These are phyloP conservation scores for Narthecium ossifragum DNA, from an alignment of 106 monocot species.

Conservation along the genomic window DNA sequence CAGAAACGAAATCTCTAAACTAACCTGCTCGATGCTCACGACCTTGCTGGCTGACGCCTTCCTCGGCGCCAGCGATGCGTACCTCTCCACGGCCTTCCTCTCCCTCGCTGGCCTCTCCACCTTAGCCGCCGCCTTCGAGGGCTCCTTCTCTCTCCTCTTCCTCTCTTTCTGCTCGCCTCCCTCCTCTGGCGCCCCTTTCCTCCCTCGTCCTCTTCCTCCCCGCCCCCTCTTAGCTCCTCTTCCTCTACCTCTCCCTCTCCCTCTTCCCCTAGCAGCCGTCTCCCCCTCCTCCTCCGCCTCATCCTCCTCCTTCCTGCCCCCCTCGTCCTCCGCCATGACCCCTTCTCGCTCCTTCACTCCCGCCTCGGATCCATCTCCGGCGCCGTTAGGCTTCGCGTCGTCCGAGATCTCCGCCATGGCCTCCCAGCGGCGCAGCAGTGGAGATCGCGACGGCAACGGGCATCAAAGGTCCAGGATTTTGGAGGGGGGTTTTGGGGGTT, in stretches of 20 bases:
- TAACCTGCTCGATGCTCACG: conserved; percentile 51
- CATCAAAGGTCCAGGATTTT: not conserved
- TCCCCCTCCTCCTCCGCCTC: conserved; percentile 1
- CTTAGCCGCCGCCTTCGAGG: conserved; percentile 5
- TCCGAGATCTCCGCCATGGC: not conserved
- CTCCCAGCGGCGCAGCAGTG: no score
- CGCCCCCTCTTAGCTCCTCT: conserved; percentile 1
- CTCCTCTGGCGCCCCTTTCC: conserved; percentile 10
- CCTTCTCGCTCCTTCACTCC: conserved; percentile 6
- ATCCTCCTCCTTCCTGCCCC: conserved; percentile 8
- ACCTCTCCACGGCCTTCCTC: conserved; percentile 78
- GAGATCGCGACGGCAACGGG: not conserved
- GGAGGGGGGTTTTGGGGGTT: not conserved
- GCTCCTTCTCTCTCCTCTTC: not conserved
- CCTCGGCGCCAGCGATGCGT: conserved; percentile 24
- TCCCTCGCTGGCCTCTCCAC: conserved; percentile 65
- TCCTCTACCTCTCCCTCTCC: conserved; percentile 3
- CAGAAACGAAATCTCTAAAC: not conserved
- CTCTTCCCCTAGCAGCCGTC: conserved; percentile 4
- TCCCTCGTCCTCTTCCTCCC: conserved; percentile 5
- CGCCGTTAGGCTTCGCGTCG: conserved; percentile 7
- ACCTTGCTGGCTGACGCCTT: conserved; percentile 31
- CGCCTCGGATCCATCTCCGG: not conserved
- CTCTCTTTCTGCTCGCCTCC: conserved; percentile 1
- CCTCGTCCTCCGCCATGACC: conserved; percentile 7